A percentile compares a stretch with the other conserved stretches of the same genome.
Evolutionary conservation across 1,284 basidiomycete species (phyloP).

Genomic region (Porogramme epimiltina): DNA sequence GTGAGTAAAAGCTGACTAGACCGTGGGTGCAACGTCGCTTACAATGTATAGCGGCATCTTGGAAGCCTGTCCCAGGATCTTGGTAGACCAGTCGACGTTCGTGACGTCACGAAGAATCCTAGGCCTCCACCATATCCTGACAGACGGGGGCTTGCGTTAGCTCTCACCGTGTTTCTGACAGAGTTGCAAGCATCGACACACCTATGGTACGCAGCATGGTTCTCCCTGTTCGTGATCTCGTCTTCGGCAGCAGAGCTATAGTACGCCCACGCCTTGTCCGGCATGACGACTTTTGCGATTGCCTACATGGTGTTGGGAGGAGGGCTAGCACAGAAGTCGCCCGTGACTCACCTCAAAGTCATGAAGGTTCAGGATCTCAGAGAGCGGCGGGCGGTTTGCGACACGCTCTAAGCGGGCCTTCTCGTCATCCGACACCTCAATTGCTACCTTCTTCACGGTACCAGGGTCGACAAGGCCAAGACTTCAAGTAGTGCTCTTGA

Average conservation of each 20-base stretch:
- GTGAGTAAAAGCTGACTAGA: not conserved
- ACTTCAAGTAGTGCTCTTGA: constrained; percentile 35
- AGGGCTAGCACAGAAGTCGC: not conserved
- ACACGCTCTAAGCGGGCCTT: constrained; percentile 56
- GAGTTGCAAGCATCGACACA: constrained; percentile 24
- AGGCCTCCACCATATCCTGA: constrained; percentile 95
- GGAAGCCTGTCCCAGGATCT: constrained; percentile 71
- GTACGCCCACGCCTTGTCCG: constrained; percentile 87
- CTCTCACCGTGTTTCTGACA: not conserved
- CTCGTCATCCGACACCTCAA: constrained; percentile 62
- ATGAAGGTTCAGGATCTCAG: constrained; percentile 84
- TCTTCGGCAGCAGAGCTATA: constrained; percentile 88
- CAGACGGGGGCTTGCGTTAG: not conserved
- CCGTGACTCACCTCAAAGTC: constrained; percentile 78
- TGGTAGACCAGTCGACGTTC: constrained; percentile 82
- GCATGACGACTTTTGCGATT: constrained; percentile 74
- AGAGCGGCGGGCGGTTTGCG: constrained; percentile 64
- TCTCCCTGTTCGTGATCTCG: constrained; percentile 88
- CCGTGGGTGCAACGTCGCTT: not conserved
- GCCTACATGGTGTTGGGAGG: constrained; percentile 40
- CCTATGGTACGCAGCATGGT: constrained; percentile 86
- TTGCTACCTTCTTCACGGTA: constrained; percentile 58
- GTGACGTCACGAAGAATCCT: constrained; percentile 85
- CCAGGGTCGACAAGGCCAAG: constrained; percentile 70
- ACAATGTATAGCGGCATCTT: constrained; percentile 81